phyloP scores from a whole-genome alignment of 768 basidiomycete genomes.

The Nidularia pulvinata region DNA sequence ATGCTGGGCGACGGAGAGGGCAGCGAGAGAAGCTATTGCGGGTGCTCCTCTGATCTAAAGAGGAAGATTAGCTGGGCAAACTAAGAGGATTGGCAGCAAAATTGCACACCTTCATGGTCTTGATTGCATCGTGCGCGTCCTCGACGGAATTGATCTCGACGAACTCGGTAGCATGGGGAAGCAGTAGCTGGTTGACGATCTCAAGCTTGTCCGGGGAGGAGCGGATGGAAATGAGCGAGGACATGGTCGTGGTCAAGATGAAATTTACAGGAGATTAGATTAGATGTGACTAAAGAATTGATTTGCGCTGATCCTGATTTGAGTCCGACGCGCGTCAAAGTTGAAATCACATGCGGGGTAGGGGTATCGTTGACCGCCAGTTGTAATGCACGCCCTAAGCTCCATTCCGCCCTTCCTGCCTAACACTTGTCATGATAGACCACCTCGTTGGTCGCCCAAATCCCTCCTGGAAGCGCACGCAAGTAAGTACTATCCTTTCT shows the following conservation, averaged over 20 bases:
- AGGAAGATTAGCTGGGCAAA: neutral
- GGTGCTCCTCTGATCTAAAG: constrained; percentile 81
- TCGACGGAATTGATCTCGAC: constrained; percentile 69
- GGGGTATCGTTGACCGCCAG: no score
- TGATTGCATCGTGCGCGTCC: constrained; percentile 92
- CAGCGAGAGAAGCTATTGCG: constrained; percentile 91
- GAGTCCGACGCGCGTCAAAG: neutral
- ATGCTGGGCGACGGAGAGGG: constrained; percentile 71
- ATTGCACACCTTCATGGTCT: constrained; percentile 81
- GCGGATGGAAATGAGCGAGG: constrained; percentile 38
- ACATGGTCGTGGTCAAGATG: constrained; percentile 6
- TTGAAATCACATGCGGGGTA: neutral
- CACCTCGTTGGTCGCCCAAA: constrained; percentile 88
- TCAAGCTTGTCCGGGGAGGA: constrained; percentile 51
- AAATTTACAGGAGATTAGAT: neutral
- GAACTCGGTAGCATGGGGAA: constrained; percentile 75
- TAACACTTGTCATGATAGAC: constrained; percentile 74
- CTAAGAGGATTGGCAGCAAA: constrained; percentile 1
- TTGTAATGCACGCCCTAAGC: neutral
- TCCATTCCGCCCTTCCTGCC: constrained; percentile 3
- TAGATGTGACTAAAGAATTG: no score
- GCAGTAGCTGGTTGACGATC: constrained; percentile 88
- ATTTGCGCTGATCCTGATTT: no score
- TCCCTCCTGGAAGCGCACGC: constrained; percentile 87
- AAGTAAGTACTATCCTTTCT: constrained; percentile 40